Evolutionary conservation across 2,329 filamentous ascomycete species (phyloP).

Genomic region (Immersiporthe knoxdaviesiana): DNA sequence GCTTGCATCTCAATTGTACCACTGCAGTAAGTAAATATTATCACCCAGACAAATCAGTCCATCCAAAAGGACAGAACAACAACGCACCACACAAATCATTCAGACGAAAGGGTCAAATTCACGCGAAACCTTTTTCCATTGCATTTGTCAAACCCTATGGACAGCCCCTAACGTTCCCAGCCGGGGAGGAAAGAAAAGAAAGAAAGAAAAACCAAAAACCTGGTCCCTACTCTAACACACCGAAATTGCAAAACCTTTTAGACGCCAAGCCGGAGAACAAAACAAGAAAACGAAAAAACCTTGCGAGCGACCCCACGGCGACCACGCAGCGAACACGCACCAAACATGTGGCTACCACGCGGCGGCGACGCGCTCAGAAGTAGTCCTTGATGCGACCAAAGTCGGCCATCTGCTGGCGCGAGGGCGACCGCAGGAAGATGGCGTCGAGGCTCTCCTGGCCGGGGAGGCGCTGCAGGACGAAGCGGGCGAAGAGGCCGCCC

Average conservation of each 20-base stretch:
- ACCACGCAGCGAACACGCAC: not conserved
- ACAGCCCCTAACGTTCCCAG: no score
- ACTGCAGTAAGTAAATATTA: no score
- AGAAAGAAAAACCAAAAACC: no score
- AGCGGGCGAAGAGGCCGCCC: conserved; percentile 33
- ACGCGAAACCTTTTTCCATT: not conserved
- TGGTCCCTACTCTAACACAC: no score
- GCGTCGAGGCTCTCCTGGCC: conserved; percentile 31
- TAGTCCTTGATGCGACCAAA: conserved; percentile 24
- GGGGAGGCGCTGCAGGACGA: conserved; percentile 31
- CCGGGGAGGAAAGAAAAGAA: no score
- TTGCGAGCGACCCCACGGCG: not conserved
- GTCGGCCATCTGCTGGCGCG: conserved; percentile 26
- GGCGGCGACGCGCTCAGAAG: not conserved
- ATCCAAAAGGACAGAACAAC: no score
- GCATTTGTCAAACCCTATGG: not conserved
- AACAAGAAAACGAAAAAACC: no score
- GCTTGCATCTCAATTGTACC: no score
- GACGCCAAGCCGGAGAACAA: no score
- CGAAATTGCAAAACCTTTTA: no score
- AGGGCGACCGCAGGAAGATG: conserved; percentile 26
- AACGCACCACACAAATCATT: not conserved
- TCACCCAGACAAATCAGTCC: no score
- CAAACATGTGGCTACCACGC: not conserved
- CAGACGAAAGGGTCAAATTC: not conserved